Evolutionary conservation across 2,329 filamentous ascomycete genomes (phyloP).

Genomic region (Ophiostoma himal-ulmi): DNA sequence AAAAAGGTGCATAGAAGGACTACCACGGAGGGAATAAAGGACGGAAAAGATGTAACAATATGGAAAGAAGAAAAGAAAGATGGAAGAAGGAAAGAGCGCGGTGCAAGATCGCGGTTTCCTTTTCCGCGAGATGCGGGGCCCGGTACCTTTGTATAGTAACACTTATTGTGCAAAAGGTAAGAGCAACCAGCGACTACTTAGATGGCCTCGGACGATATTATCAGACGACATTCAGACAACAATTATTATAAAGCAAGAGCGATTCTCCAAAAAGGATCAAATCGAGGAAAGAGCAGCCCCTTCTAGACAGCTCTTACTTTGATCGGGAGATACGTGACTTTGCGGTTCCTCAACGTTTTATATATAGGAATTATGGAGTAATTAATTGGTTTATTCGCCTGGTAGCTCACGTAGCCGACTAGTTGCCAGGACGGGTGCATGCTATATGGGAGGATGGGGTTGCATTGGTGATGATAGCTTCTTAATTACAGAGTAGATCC

Average conservation of each 20-base stretch:
- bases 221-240: too few species aligned
- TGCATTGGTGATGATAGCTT: background rate
- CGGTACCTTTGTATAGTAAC: background rate
- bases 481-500: background rate
- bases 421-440: background rate
- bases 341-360: background rate
- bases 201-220: too few species aligned
- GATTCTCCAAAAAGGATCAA: background rate
- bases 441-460: background rate
- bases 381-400: background rate
- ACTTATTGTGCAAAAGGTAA: background rate
- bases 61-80: background rate
- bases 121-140: conserved; percentile 9
- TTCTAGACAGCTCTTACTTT: background rate
- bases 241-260: too few species aligned
- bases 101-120: background rate
- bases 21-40: background rate
- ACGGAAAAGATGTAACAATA: background rate
- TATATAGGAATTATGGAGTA: too few species aligned
- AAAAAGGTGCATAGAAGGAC: background rate
- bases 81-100: background rate
- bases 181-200: background rate
- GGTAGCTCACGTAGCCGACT: background rate
- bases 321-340: background rate
- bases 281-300: background rate